Base-by-base conservation (phyloP, 257 asterid genomes). In the Vinca minor region DNA sequence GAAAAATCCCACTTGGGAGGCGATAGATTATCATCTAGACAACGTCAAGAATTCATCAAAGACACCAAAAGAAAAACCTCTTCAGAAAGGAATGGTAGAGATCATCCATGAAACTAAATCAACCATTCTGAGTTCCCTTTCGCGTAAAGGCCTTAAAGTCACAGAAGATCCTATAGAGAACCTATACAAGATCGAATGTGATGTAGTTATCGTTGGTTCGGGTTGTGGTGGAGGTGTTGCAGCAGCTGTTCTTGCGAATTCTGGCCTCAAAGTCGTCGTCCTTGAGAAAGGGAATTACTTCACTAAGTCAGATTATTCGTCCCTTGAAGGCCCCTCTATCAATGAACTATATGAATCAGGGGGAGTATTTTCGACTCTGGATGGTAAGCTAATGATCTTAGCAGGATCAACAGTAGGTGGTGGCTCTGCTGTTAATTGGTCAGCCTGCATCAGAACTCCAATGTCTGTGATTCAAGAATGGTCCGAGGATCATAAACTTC, bases 381-480 rank as follows among this genome's bases (percentile, higher is more conserved):
- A 91, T 62, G 96, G 88, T 45, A 88, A 85, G 57, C 36, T 79
- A 35, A 79, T 76, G 83, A 26, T 88, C 49, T 55, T 79, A 47
- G 95, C 96, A 4, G 98, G 96, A 14, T 88, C 96, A 13, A 85
- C 95, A 3, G 96, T 91, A 18, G 98, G 98, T n/a, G 96, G 98
- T 5, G 98, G 98, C 69, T 82, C 98, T 0, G 92, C 98, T 0
- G 67, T 91, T 8, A 91, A 91, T 63, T 91, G 96, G 96, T 86
- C 98, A 0, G 98, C 95, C 12, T 78, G 86, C 60, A 75, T 91
- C 0, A 79, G 67, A 63, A 82, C 98, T 0, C 98, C 98, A 0
- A 23, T 44, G 0, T 46, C 35, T 21, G 84, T 88, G 62, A 74
- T 83, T 31, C 65, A 81, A 1, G 95, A 86, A 65, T 91, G 96